A percentile compares a stretch with the other conserved stretches of the same genome.
These are phyloP conservation scores for Colletotrichum tamarilloi DNA, from an alignment of 2,329 filamentous ascomycete species.

Conservation along the genomic window DNA sequence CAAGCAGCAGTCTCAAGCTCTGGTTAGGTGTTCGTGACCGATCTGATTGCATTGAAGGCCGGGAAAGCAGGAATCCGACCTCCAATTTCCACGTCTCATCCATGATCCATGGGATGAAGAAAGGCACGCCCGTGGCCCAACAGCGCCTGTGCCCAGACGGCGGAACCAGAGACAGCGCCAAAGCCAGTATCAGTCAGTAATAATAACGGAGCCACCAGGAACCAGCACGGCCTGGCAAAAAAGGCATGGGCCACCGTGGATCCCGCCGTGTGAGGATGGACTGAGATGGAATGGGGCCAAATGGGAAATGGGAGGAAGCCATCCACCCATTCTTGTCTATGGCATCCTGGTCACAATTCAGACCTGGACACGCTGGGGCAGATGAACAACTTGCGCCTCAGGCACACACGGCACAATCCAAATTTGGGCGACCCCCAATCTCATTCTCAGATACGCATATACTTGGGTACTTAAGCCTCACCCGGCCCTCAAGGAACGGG, in stretches of 20 bases:
- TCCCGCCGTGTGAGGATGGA: background rate
- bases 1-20: background rate
- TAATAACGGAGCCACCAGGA: background rate
- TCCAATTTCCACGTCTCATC: conserved; percentile 31
- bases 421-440: background rate
- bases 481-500: conserved; percentile 1
- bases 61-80: conserved; percentile 14
- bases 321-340: background rate
- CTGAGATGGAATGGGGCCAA: conserved; percentile 15
- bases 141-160: background rate
- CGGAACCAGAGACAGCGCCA: background rate
- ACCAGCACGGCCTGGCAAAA: conserved; percentile 1
- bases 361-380: background rate
- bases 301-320: conserved; percentile 11
- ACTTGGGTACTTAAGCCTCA: background rate
- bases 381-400: background rate
- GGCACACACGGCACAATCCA: background rate
- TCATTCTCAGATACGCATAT: no score
- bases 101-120: conserved; percentile 26
- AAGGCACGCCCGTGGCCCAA: background rate
- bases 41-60: conserved; percentile 6
- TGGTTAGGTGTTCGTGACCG: background rate
- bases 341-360: background rate
- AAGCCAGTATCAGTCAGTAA: background rate
- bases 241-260: conserved; percentile 9